These are phyloP conservation scores for Hypomontagnella submonticulosa DNA, from an alignment of 495 filamentous ascomycete genomes.

Conservation along the genomic window DNA sequence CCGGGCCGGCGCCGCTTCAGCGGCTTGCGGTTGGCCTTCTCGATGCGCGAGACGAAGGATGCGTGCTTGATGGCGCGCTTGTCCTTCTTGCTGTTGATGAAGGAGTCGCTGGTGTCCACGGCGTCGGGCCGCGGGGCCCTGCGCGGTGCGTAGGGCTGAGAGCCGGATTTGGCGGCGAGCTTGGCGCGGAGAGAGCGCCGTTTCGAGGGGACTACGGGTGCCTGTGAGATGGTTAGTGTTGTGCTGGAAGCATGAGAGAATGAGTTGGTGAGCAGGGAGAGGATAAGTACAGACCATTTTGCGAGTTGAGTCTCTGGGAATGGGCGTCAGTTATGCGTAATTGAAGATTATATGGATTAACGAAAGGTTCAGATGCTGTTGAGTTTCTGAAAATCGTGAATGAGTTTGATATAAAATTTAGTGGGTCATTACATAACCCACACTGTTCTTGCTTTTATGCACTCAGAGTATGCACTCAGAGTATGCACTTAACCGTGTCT, in stretches of 20 bases:
- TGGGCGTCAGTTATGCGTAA: neutral
- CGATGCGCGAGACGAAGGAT: conserved; percentile 76
- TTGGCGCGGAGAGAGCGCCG: conserved; percentile 59
- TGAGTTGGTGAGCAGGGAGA: too few species aligned
- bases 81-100: conserved; percentile 76
- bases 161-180: conserved; percentile 38
- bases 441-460: neutral
- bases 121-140: conserved; percentile 56
- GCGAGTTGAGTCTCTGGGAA: neutral
- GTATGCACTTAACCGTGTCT: too few species aligned
- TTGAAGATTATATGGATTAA: neutral
- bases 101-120: conserved; percentile 51
- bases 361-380: conserved; percentile 16
- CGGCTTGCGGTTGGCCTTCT: conserved; percentile 64
- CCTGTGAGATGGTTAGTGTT: conserved; percentile 49
- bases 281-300: conserved; percentile 4
- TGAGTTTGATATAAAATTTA: conserved; percentile 21
- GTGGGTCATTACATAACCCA: conserved; percentile 18
- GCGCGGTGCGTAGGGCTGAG: conserved; percentile 51
- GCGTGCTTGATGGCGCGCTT: conserved; percentile 82
- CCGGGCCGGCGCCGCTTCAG: conserved; percentile 71
- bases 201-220: conserved; percentile 56
- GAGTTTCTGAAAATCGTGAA: conserved; percentile 21
- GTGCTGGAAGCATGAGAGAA: too few species aligned
- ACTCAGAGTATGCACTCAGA: too few species aligned